Conservation (phyloP, 2,329 filamentous ascomycete species). For the Hymenoscyphus repandus region DNA sequence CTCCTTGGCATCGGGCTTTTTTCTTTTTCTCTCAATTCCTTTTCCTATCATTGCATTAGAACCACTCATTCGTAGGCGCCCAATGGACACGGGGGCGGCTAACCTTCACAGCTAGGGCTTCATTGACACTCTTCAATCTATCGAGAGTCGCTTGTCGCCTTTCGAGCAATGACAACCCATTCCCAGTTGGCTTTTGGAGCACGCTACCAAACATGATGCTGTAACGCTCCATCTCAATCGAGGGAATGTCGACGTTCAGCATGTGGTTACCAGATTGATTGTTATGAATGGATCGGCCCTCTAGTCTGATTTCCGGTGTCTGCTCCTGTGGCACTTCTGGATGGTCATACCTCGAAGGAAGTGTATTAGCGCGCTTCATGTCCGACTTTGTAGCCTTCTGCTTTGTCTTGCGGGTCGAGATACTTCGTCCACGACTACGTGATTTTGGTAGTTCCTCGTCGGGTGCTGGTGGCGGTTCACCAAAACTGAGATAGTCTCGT, state of each 20-base stretch:
- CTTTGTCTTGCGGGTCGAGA: constrained; percentile 19
- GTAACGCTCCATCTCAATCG: constrained; percentile 77
- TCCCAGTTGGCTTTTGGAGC: constrained; percentile 41
- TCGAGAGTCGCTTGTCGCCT: constrained; percentile 55
- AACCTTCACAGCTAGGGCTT: constrained; percentile 36
- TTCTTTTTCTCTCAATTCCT: constrained; percentile 29
- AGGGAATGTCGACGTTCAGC: constrained; percentile 75
- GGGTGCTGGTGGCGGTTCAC: constrained; percentile 3
- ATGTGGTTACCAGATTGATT: constrained; percentile 32
- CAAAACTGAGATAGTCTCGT: constrained; percentile 8
- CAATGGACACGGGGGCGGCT: constrained; percentile 11
- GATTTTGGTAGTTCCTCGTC: constrained; percentile 8
- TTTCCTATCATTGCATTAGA: constrained; percentile 31
- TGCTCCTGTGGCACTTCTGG: constrained; percentile 18
- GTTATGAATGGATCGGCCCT: constrained; percentile 12
- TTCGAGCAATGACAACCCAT: constrained; percentile 39
- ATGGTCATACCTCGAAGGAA: constrained; percentile 20
- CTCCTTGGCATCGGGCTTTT: constrained; percentile 34
- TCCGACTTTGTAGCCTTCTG: constrained; percentile 22
- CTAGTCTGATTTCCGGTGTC: constrained; percentile 22
- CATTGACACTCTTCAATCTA: constrained; percentile 50
- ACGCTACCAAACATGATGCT: constrained; percentile 88
- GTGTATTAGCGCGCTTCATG: constrained; percentile 25
- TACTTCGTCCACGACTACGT: constrained; percentile 19
- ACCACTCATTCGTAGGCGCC: constrained; percentile 7